Evolutionary conservation across 352 stramenopile genomes (phyloP).

Genomic region (Ophiocytium majus): DNA sequence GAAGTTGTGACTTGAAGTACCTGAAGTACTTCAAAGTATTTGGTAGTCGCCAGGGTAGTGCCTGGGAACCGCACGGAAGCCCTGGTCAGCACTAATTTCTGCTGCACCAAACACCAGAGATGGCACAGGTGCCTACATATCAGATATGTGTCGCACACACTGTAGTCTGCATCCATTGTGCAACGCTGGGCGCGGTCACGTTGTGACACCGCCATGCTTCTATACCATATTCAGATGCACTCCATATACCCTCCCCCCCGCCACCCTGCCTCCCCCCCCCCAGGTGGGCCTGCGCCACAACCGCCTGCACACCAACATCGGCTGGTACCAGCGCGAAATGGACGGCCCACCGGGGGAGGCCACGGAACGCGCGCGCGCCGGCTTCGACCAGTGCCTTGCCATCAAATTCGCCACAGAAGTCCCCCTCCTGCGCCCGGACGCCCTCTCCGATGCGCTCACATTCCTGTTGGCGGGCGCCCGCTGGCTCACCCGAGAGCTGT

Average conservation of each 20-base stretch:
- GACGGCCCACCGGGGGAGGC: constrained; percentile 9
- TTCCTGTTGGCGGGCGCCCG: constrained; percentile 34
- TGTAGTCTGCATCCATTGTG: too few species aligned
- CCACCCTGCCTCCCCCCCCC: not conserved
- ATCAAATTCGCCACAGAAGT: constrained; percentile 38
- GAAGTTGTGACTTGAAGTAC: too few species aligned
- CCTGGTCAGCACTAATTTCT: too few species aligned
- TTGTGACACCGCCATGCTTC: too few species aligned
- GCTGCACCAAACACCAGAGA: too few species aligned
- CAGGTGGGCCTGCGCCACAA: constrained; percentile 34
- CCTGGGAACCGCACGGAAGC: too few species aligned
- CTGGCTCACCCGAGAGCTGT: constrained; percentile 38
- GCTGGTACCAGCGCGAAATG: constrained; percentile 18
- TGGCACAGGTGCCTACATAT: too few species aligned
- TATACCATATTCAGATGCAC: too few species aligned
- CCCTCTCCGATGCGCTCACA: constrained; percentile 32
- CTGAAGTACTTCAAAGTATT: too few species aligned
- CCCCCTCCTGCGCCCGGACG: constrained; percentile 27
- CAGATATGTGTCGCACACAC: too few species aligned
- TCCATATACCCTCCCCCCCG: not conserved
- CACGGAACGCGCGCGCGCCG: constrained; percentile 10
- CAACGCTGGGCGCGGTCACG: too few species aligned
- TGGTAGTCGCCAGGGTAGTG: too few species aligned
- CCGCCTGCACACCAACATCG: constrained; percentile 28
- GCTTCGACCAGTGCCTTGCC: constrained; percentile 35